Evolutionary conservation across 2,329 filamentous ascomycete species (phyloP).

Genomic region (Fusarium pininemorale): DNA sequence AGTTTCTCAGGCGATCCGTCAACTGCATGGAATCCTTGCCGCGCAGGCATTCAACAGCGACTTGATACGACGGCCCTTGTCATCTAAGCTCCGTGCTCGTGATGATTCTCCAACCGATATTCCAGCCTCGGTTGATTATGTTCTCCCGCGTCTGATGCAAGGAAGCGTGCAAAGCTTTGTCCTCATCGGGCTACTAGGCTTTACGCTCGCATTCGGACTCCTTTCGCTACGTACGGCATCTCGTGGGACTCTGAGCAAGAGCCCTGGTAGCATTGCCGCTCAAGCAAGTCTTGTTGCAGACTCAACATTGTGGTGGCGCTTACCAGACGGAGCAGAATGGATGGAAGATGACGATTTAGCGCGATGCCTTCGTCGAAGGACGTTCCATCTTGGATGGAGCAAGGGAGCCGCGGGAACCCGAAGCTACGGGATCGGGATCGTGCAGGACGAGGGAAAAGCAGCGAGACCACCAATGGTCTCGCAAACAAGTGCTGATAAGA

Average conservation of each 20-base stretch:
- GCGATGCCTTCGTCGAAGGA: slow-evolving; percentile 39
- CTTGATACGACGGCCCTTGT: slow-evolving; percentile 15
- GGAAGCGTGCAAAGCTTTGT: slow-evolving; percentile 33
- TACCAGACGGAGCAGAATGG: slow-evolving; percentile 42
- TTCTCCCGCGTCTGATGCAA: slow-evolving; percentile 36
- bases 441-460: slow-evolving; percentile 41
- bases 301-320: slow-evolving; percentile 42
- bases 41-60: slow-evolving; percentile 40
- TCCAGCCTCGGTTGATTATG: slow-evolving; percentile 34
- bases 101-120: slow-evolving; percentile 12
- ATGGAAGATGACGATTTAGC: slow-evolving; percentile 41
- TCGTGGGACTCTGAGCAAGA: slow-evolving; percentile 37
- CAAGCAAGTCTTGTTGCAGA: slow-evolving; percentile 43
- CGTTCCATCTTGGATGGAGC: slow-evolving; percentile 41
- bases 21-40: slow-evolving; percentile 40
- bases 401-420: slow-evolving; percentile 25
- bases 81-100: slow-evolving; percentile 19
- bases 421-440: slow-evolving; percentile 41
- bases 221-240: slow-evolving; percentile 38
- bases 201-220: slow-evolving; percentile 34
- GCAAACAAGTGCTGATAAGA: slow-evolving; percentile 14
- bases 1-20: slow-evolving; percentile 34
- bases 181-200: slow-evolving; percentile 32
- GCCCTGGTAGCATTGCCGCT: slow-evolving; percentile 43
- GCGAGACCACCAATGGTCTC: slow-evolving; percentile 9